Percentiles rank a stretch among this genome's conserved stretches.
Evolutionary conservation across 306 rosid genomes (phyloP).

Genomic region (Luffa acutangula): DNA sequence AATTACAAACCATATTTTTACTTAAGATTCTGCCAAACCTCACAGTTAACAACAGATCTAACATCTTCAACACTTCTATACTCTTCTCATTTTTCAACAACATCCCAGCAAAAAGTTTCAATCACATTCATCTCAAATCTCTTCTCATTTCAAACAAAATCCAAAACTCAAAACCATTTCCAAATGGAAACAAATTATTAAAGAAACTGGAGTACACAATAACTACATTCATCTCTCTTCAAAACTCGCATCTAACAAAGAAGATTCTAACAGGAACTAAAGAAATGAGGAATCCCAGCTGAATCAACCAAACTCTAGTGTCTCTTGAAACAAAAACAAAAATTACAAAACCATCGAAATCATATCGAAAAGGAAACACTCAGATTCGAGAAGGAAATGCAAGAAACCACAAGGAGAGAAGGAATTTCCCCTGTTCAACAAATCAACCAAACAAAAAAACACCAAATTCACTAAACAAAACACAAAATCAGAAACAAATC

Average conservation of each 20-base stretch:
- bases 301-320: neutral
- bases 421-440: neutral
- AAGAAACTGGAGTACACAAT: neutral
- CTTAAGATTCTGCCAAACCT: neutral
- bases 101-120: neutral
- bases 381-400: neutral
- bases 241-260: neutral
- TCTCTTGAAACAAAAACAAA: neutral
- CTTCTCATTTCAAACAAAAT: neutral
- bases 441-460: neutral
- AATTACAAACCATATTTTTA: neutral
- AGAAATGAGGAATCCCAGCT: neutral
- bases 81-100: neutral
- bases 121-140: neutral
- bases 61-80: neutral
- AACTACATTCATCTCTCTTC: neutral
- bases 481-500: neutral
- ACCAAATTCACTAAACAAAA: neutral
- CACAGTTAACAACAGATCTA: neutral
- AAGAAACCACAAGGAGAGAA: neutral
- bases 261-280: neutral
- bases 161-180: neutral
- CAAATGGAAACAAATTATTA: neutral
- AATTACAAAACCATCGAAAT: neutral
- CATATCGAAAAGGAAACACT: neutral